phyloP scores from a whole-genome alignment of 2,329 filamentous ascomycete genomes.

The Fusarium sp. region DNA sequence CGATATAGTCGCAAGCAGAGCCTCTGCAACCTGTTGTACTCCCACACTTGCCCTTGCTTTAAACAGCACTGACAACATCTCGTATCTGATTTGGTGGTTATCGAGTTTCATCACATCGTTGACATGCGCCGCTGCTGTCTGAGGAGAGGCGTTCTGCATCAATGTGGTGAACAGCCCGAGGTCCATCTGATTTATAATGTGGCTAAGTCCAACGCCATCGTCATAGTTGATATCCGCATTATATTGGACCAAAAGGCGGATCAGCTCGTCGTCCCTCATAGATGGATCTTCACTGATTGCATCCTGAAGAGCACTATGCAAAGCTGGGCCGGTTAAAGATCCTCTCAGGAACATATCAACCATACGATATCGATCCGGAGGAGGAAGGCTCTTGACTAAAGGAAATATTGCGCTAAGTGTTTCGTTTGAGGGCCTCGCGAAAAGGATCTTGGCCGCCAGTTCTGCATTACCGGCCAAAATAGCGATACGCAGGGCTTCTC shows the following conservation, averaged over 20 bases:
- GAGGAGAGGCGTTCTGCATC: constrained; percentile 60
- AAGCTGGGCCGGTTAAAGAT: constrained; percentile 59
- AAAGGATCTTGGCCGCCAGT: constrained; percentile 61
- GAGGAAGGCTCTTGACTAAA: constrained; percentile 57
- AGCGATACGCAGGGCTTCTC: constrained; percentile 63
- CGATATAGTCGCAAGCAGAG: constrained; percentile 58
- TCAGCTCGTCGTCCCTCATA: constrained; percentile 63
- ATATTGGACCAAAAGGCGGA: constrained; percentile 64
- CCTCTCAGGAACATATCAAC: constrained; percentile 63
- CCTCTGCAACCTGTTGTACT: constrained; percentile 56
- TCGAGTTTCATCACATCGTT: constrained; percentile 60
- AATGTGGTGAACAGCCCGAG: constrained; percentile 59
- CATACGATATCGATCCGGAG: constrained; percentile 60
- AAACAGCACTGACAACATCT: constrained; percentile 63
- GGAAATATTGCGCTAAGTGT: constrained; percentile 65
- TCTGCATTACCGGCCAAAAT: constrained; percentile 59
- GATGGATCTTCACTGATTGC: constrained; percentile 63
- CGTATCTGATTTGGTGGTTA: constrained; percentile 57
- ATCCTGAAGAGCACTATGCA: constrained; percentile 64
- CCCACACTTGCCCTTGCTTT: constrained; percentile 59
- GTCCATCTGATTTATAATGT: constrained; percentile 63
- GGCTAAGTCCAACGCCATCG: constrained; percentile 61
- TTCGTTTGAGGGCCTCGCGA: constrained; percentile 59
- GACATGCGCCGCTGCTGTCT: constrained; percentile 63
- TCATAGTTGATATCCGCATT: constrained; percentile 68